Conservation (phyloP, 371 early-diverging fungal species). For the Zychaea mexicana region DNA sequence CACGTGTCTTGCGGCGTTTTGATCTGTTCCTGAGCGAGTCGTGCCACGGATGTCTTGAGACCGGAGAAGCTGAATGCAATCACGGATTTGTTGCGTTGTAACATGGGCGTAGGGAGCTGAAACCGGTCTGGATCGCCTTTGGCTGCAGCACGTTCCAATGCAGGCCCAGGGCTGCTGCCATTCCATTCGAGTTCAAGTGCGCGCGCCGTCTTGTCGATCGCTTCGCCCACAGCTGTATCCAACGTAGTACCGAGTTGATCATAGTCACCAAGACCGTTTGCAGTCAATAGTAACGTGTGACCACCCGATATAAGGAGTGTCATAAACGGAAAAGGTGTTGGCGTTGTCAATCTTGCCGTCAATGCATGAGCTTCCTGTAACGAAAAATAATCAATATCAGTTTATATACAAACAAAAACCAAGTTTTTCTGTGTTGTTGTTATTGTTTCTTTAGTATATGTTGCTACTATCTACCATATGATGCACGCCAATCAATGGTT, state of each 20-base stretch:
- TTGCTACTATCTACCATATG: slow-evolving; percentile 69
- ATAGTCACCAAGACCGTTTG: slow-evolving; percentile 67
- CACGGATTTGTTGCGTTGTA: slow-evolving; percentile 53
- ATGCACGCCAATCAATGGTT: slow-evolving; percentile 82
- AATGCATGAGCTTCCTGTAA: slow-evolving; percentile 74
- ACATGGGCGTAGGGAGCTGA: slow-evolving; percentile 69
- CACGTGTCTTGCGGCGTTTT: slow-evolving; percentile 35
- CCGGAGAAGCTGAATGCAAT: slow-evolving; percentile 82
- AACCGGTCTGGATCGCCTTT: slow-evolving; percentile 56
- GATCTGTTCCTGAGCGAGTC: slow-evolving; percentile 46
- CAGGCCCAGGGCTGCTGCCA: slow-evolving; percentile 79
- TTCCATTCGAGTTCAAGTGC: slow-evolving; percentile 71
- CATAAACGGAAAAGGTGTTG: slow-evolving; percentile 71
- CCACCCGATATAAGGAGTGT: slow-evolving; percentile 83
- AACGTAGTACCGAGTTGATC: slow-evolving; percentile 69
- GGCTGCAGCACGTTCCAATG: slow-evolving; percentile 69
- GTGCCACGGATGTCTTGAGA: slow-evolving; percentile 66
- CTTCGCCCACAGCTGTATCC: slow-evolving; percentile 84
- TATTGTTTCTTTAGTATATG: too few species aligned
- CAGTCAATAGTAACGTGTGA: slow-evolving; percentile 74
- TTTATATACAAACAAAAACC: background rate
- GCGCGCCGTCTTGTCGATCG: slow-evolving; percentile 81
- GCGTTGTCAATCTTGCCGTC: slow-evolving; percentile 62
- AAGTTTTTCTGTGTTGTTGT: too few species aligned
- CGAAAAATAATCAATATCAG: background rate